phyloP scores from a whole-genome alignment of 495 filamentous ascomycete genomes.

The Parathielavia hyrcaniae region DNA sequence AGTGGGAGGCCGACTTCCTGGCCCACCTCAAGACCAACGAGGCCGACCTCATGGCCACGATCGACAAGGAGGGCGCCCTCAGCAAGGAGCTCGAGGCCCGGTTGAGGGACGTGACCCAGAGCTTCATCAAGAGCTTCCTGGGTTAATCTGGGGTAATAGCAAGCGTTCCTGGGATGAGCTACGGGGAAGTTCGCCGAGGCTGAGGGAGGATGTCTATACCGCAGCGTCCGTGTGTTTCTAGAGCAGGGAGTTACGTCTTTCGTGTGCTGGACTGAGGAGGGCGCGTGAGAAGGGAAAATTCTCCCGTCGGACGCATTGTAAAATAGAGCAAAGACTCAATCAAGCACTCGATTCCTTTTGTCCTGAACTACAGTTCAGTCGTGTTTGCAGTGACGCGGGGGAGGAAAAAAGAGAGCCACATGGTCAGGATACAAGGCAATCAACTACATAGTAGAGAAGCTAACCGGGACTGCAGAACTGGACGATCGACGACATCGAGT shows the following conservation, averaged over 20 bases:
- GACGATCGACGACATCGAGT: too few relatives aligned
- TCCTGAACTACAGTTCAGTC: constrained; percentile 16
- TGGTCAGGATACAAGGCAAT: too few relatives aligned
- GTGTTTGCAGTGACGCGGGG: not conserved
- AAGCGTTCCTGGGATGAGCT: constrained; percentile 18
- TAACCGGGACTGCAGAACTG: too few relatives aligned
- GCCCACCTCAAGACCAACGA: constrained; percentile 85
- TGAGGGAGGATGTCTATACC: constrained; percentile 46
- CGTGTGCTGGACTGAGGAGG: constrained; percentile 40
- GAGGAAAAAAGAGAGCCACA: too few relatives aligned
- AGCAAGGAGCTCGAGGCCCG: constrained; percentile 90
- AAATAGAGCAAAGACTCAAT: constrained; percentile 43
- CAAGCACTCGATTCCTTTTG: constrained; percentile 50
- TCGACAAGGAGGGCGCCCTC: constrained; percentile 92
- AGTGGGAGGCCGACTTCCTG: constrained; percentile 92
- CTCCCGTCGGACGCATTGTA: constrained; percentile 42
- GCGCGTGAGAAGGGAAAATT: constrained; percentile 36
- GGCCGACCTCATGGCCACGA: constrained; percentile 72
- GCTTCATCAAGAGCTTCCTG: constrained; percentile 91
- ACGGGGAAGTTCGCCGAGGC: constrained; percentile 24
- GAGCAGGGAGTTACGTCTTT: constrained; percentile 34
- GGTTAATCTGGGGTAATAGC: constrained; percentile 38
- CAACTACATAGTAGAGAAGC: too few relatives aligned
- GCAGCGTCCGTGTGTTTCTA: constrained; percentile 43
- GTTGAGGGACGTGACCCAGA: constrained; percentile 69